Evolutionary conservation across 768 basidiomycete species (phyloP).

Genomic region (Phallus indusiatus): DNA sequence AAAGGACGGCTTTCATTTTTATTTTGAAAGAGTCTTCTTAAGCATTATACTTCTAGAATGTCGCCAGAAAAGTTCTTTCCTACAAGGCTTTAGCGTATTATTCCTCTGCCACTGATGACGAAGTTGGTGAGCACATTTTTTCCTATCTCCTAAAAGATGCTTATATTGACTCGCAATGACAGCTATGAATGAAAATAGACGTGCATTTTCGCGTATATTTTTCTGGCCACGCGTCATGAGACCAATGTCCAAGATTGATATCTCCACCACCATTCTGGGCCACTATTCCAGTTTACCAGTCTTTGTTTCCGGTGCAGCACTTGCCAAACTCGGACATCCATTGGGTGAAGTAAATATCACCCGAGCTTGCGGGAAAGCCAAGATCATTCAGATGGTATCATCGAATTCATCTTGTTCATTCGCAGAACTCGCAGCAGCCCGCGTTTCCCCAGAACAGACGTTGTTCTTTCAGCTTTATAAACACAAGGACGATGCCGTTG

Average conservation of each 20-base stretch:
- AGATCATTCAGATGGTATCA: constrained; percentile 81
- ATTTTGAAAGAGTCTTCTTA: background rate
- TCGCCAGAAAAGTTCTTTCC: constrained; percentile 64
- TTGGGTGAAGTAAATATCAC: constrained; percentile 82
- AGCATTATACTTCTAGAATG: constrained; percentile 32
- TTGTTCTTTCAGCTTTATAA: constrained; percentile 87
- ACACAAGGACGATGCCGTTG: constrained; percentile 53
- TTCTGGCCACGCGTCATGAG: constrained; percentile 79
- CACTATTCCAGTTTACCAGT: constrained; percentile 65
- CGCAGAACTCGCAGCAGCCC: constrained; percentile 48
- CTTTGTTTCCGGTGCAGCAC: constrained; percentile 75
- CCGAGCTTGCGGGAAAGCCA: constrained; percentile 50
- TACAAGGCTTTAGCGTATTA: constrained; percentile 78
- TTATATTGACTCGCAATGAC: constrained; percentile 13
- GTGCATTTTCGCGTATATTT: constrained; percentile 79
- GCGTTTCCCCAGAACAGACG: constrained; percentile 43
- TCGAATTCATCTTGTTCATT: constrained; percentile 66
- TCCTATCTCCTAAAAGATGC: background rate
- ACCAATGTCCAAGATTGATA: constrained; percentile 50
- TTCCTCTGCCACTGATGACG: constrained; percentile 79
- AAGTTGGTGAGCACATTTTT: constrained; percentile 46
- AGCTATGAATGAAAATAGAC: constrained; percentile 63
- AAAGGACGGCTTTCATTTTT: background rate
- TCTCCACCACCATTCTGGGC: constrained; percentile 67
- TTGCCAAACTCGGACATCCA: constrained; percentile 83